These are phyloP conservation scores for Boletus calvinii DNA, from an alignment of 1,284 basidiomycete species.

Conservation along the genomic window DNA sequence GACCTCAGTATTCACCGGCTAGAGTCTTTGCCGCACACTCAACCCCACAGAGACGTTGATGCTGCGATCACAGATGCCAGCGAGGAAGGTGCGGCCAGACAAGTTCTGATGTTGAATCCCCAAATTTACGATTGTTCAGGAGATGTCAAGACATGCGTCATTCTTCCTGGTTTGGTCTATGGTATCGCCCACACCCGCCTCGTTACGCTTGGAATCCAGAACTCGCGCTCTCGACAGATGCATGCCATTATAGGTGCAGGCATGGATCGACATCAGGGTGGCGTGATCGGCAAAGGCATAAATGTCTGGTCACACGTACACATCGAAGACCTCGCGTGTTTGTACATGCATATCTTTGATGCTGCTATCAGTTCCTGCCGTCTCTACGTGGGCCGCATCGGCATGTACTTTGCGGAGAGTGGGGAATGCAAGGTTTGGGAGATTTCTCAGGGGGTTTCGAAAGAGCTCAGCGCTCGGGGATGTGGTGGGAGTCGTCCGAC, in stretches of 20 bases:
- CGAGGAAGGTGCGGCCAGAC: slow-evolving; percentile 27
- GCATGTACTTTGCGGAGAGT: slow-evolving; percentile 36
- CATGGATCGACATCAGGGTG: slow-evolving; percentile 32
- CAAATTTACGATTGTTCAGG: slow-evolving; percentile 14
- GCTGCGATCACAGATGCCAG: slow-evolving; percentile 32
- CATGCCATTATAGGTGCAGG: slow-evolving; percentile 27
- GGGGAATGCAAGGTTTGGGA: slow-evolving; percentile 30
- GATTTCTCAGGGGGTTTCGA: slow-evolving; percentile 20
- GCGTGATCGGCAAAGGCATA: slow-evolving; percentile 33
- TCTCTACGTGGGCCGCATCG: slow-evolving; percentile 29
- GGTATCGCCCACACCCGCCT: slow-evolving; percentile 30
- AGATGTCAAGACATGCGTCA: slow-evolving; percentile 33
- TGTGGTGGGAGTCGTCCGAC: slow-evolving; percentile 28
- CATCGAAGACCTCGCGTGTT: slow-evolving; percentile 34
- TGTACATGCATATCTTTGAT: slow-evolving; percentile 34
- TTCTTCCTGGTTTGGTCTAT: slow-evolving; percentile 36
- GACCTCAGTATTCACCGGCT: slow-evolving; percentile 38
- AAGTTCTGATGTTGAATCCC: background rate
- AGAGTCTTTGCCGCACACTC: slow-evolving; percentile 35
- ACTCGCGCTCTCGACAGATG: slow-evolving; percentile 30
- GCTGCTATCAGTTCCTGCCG: slow-evolving; percentile 27
- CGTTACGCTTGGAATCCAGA: slow-evolving; percentile 31
- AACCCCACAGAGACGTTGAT: slow-evolving; percentile 36
- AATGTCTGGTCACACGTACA: slow-evolving; percentile 37
- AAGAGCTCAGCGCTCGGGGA: slow-evolving; percentile 25